Conservation (phyloP, 179 eudicot species). For the Drosera spatulata region DNA sequence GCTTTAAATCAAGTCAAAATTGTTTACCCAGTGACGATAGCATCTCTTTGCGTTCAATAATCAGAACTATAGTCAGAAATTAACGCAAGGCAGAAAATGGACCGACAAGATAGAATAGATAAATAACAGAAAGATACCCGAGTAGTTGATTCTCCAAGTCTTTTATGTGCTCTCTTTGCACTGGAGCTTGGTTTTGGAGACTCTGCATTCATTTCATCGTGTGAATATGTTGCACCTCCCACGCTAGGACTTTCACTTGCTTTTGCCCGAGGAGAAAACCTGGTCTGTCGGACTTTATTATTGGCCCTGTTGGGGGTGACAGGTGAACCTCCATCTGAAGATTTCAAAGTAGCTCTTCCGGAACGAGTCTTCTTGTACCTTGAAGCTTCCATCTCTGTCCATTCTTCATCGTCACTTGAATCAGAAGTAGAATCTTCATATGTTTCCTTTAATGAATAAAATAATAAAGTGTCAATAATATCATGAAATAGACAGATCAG, state of each 20-base stretch:
- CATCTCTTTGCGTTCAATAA: no score
- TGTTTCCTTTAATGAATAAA: constrained; percentile 43
- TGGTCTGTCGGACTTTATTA: constrained; percentile 11
- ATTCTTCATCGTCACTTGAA: constrained; percentile 85
- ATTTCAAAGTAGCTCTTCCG: constrained; percentile 12
- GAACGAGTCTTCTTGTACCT: constrained; percentile 15
- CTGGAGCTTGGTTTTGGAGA: constrained; percentile 22
- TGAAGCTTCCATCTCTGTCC: constrained; percentile 18
- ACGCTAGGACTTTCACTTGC: constrained; percentile 18
- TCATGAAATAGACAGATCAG: background rate
- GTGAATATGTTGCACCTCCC: constrained; percentile 21
- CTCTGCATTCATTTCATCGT: constrained; percentile 12
- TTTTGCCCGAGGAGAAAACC: constrained; percentile 18
- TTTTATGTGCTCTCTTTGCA: constrained; percentile 20
- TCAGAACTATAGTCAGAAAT: no score
- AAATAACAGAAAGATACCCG: constrained; percentile 39
- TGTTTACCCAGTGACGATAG: no score
- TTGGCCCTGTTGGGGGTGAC: constrained; percentile 9
- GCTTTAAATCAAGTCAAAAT: no score
- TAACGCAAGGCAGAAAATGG: no score
- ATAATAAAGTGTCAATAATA: background rate
- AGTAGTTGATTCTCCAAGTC: constrained; percentile 52
- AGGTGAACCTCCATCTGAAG: constrained; percentile 16
- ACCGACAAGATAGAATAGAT: background rate
- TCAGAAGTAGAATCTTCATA: constrained; percentile 62